These are phyloP conservation scores for Datisca glomerata DNA, from an alignment of 306 rosid species.

Conservation along the genomic window DNA sequence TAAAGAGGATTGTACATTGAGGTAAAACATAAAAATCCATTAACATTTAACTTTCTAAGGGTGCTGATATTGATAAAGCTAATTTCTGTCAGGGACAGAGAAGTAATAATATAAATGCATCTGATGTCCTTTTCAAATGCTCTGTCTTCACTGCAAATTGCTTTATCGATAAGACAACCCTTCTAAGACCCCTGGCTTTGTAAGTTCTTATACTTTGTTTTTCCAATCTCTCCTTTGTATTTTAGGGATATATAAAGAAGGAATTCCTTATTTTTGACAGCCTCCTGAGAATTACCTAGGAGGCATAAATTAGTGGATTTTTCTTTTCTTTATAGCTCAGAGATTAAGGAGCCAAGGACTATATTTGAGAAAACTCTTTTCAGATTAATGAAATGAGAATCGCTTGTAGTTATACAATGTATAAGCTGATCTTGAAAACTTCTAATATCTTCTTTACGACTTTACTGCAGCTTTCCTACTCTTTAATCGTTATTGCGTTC, in stretches of 20 bases:
- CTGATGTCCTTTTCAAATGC: too few species aligned
- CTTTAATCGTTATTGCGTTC: too few species aligned
- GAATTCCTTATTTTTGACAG: conserved; percentile 42
- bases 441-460: too few species aligned
- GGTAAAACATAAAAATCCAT: conserved; percentile 47
- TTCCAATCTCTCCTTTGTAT: conserved; percentile 25
- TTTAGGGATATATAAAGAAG: conserved; percentile 48
- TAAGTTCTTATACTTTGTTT: conserved; percentile 29
- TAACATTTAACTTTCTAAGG: conserved; percentile 39
- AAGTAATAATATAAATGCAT: too few species aligned
- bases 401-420: too few species aligned
- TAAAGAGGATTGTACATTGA: conserved; percentile 69
- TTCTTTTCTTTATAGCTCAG: conserved; percentile 20
- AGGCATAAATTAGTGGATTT: conserved; percentile 43
- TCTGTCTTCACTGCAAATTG: too few species aligned
- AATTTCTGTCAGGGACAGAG: too few species aligned
- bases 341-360: conserved; percentile 31
- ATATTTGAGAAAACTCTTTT: conserved; percentile 24
- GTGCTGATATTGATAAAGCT: too few species aligned
- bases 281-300: conserved; percentile 35
- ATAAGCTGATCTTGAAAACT: too few species aligned
- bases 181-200: conserved; percentile 27
- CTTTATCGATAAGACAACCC: too few species aligned
- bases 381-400: conserved; percentile 29
- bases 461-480: too few species aligned